Conservation (phyloP, 2,329 filamentous ascomycete species). For the Claviceps purpurea region DNA sequence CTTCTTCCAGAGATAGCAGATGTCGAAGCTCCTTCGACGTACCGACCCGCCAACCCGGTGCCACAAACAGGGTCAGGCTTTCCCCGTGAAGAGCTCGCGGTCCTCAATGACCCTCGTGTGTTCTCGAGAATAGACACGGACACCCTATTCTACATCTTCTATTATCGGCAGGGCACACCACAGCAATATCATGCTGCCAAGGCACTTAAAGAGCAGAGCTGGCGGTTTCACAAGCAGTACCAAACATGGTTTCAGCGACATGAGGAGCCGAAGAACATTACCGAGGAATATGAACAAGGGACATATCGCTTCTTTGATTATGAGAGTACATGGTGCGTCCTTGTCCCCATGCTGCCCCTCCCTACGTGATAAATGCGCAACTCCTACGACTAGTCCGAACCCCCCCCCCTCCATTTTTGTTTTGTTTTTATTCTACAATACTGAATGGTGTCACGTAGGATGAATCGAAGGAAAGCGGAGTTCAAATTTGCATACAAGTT, state of each 20-base stretch:
- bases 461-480: conserved; percentile 95
- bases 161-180: conserved; percentile 93
- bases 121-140: conserved; percentile 89
- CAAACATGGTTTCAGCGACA: conserved; percentile 99
- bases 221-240: conserved; percentile 99
- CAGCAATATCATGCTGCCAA: conserved; percentile 94
- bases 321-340: conserved; percentile 88
- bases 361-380: neutral
- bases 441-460: conserved; percentile 44
- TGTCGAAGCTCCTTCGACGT: conserved; percentile 68
- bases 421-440: conserved; percentile 8
- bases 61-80: conserved; percentile 66
- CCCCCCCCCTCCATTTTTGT: too few species aligned
- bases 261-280: conserved; percentile 96
- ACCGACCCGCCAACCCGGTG: conserved; percentile 71
- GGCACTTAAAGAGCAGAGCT: conserved; percentile 95
- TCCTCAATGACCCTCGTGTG: conserved; percentile 81
- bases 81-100: conserved; percentile 79
- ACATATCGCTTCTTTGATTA: conserved; percentile 99
- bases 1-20: conserved; percentile 65
- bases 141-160: conserved; percentile 96
- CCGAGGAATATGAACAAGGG: conserved; percentile 95
- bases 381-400: neutral
- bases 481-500: conserved; percentile 99
- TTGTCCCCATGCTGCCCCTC: neutral